Conservation (phyloP, 2,329 filamentous ascomycete species). For the Fusarium aywerte region DNA sequence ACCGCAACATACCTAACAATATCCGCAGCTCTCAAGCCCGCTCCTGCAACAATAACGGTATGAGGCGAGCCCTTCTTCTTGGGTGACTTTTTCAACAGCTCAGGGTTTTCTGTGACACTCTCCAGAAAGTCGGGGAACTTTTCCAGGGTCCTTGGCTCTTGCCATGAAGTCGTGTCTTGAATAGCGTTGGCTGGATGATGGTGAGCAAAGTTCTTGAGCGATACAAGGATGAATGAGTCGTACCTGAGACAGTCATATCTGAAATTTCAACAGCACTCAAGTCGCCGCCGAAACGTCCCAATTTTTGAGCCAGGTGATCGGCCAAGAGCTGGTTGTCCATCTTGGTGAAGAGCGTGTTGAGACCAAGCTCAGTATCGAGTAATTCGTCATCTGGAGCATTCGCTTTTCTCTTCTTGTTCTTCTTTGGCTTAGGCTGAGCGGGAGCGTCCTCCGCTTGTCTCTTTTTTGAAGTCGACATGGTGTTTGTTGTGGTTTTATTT, state of each 20-base stretch:
- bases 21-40: constrained; percentile 87
- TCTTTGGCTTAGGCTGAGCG: constrained; percentile 53
- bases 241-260: constrained; percentile 83
- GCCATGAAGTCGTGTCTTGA: constrained; percentile 81
- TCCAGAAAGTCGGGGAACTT: constrained; percentile 85
- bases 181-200: constrained; percentile 72
- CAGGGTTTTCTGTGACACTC: constrained; percentile 66
- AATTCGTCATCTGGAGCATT: constrained; percentile 65
- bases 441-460: constrained; percentile 64
- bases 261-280: constrained; percentile 85
- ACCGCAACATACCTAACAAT: constrained; percentile 69
- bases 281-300: constrained; percentile 80
- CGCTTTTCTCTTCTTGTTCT: constrained; percentile 67
- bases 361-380: constrained; percentile 74
- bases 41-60: constrained; percentile 87
- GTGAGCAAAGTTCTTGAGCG: constrained; percentile 1
- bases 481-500: constrained; percentile 13
- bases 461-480: constrained; percentile 62
- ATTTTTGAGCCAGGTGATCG: constrained; percentile 85
- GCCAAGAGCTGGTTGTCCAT: constrained; percentile 88
- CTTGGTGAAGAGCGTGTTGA: constrained; percentile 82
- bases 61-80: constrained; percentile 80
- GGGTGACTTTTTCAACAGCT: constrained; percentile 71
- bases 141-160: constrained; percentile 72
- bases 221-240: constrained; percentile 27